Conservation (phyloP, 495 filamentous ascomycete genomes). For the Glarea lozoyensis region DNA sequence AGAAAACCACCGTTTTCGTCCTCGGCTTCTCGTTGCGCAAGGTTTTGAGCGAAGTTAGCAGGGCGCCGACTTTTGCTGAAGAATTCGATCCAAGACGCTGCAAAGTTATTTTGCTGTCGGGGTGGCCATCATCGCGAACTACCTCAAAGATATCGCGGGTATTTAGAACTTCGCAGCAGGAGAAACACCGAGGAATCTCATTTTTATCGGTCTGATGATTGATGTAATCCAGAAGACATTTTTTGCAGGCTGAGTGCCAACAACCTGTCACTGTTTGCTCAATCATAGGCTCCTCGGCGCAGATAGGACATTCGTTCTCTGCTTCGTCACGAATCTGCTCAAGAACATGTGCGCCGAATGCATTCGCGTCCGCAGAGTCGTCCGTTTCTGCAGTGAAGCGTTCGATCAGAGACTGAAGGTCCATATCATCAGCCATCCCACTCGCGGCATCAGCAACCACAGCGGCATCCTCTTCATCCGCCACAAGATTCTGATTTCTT, state of each 20-base stretch:
- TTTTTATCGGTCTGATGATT: constrained; percentile 71
- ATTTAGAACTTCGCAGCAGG: constrained; percentile 77
- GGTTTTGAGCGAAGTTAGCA: constrained; percentile 64
- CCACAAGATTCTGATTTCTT: constrained; percentile 71
- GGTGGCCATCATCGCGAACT: constrained; percentile 42
- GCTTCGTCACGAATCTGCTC: constrained; percentile 85
- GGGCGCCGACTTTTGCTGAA: constrained; percentile 76
- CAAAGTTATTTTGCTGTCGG: constrained; percentile 58
- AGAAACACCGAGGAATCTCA: constrained; percentile 72
- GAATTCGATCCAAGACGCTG: constrained; percentile 70
- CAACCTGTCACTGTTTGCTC: constrained; percentile 90
- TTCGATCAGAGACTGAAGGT: constrained; percentile 74
- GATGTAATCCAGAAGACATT: constrained; percentile 80
- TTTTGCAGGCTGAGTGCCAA: constrained; percentile 94
- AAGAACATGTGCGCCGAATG: constrained; percentile 80
- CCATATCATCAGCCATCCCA: constrained; percentile 92
- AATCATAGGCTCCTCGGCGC: constrained; percentile 87
- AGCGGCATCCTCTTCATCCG: constrained; percentile 80
- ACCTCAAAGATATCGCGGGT: constrained; percentile 85
- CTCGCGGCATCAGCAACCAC: constrained; percentile 69
- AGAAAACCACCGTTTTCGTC: constrained; percentile 90
- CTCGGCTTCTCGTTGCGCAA: constrained; percentile 49
- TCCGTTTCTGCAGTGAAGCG: constrained; percentile 66
- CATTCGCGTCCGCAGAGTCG: constrained; percentile 53
- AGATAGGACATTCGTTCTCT: constrained; percentile 87